These are phyloP conservation scores for Termitomyces sp. DNA, from an alignment of 1,284 basidiomycete genomes.

Conservation along the genomic window DNA sequence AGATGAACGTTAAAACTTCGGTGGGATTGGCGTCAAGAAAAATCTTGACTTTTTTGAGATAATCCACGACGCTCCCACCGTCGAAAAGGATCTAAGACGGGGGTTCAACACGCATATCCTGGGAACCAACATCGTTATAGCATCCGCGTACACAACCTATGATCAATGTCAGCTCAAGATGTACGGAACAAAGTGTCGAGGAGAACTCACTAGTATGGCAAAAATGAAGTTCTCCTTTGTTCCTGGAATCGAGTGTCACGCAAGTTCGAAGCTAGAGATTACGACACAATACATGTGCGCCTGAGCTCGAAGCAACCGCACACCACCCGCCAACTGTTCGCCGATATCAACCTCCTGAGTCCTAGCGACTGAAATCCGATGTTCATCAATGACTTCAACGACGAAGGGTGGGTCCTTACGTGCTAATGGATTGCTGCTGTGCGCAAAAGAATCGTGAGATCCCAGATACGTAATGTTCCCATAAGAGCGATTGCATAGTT, in stretches of 20 bases:
- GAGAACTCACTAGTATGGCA: conserved; percentile 54
- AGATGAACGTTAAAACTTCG: conserved; percentile 68
- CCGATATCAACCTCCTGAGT: conserved; percentile 58
- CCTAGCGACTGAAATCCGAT: conserved; percentile 39
- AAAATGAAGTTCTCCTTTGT: conserved; percentile 47
- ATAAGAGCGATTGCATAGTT: conserved; percentile 60
- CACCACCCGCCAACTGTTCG: conserved; percentile 59
- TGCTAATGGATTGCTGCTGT: conserved; percentile 44
- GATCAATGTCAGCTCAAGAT: neutral
- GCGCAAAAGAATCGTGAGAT: conserved; percentile 67
- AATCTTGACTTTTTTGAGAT: conserved; percentile 55
- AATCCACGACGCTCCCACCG: conserved; percentile 56
- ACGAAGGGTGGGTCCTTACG: conserved; percentile 29
- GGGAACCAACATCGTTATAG: neutral
- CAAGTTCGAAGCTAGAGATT: neutral
- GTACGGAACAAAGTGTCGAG: neutral
- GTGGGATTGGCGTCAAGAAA: conserved; percentile 69
- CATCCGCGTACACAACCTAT: conserved; percentile 23
- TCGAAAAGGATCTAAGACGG: conserved; percentile 44
- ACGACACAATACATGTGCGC: conserved; percentile 42
- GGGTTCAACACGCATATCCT: neutral
- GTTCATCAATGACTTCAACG: neutral
- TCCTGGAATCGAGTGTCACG: conserved; percentile 15
- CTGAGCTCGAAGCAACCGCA: conserved; percentile 71
- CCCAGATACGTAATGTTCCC: conserved; percentile 60